A percentile compares a stretch with the other conserved stretches of the same genome.
phyloP scores from a whole-genome alignment of 1,284 basidiomycete species.

The Trametes polyzona region DNA sequence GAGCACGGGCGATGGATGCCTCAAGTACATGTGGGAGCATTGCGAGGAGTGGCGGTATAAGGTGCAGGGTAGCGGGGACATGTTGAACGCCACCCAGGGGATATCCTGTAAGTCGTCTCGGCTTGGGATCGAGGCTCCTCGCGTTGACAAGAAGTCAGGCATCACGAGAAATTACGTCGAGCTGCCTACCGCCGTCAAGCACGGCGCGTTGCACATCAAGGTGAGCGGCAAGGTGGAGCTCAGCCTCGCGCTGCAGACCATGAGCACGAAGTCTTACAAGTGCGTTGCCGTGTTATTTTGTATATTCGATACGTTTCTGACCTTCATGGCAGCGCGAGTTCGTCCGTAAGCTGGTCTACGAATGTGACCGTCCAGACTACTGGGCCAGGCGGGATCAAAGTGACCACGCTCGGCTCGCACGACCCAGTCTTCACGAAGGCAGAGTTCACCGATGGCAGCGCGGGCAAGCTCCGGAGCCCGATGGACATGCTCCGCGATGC shows the following conservation, averaged over 20 bases:
- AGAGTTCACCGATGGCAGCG: constrained; percentile 12
- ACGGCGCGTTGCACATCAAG: constrained; percentile 33
- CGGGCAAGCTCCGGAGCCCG: constrained; percentile 14
- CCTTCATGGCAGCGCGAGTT: constrained; percentile 22
- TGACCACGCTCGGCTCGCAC: constrained; percentile 24
- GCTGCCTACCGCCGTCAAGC: constrained; percentile 33
- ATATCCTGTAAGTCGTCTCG: constrained; percentile 30
- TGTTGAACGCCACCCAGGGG: constrained; percentile 30
- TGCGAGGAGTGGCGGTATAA: constrained; percentile 36
- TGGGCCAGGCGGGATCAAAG: constrained; percentile 24
- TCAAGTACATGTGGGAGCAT: constrained; percentile 36
- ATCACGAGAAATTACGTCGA: constrained; percentile 35
- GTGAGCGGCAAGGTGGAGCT: constrained; percentile 34
- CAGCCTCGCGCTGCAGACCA: constrained; percentile 28
- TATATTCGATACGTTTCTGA: neutral
- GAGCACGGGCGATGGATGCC: constrained; percentile 18
- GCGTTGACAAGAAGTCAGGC: constrained; percentile 22
- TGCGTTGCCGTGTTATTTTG: constrained; percentile 9
- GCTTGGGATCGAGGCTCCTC: neutral
- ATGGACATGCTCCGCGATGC: constrained; percentile 20
- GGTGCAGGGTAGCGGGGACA: constrained; percentile 30
- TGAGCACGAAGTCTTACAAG: constrained; percentile 24
- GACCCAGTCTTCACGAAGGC: constrained; percentile 18
- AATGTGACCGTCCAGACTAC: constrained; percentile 23
- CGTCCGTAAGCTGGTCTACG: constrained; percentile 29